A percentile compares a stretch with the other conserved stretches of the same genome.
phyloP scores from a whole-genome alignment of 2,329 filamentous ascomycete species.

The Lachnellula hyalina region DNA sequence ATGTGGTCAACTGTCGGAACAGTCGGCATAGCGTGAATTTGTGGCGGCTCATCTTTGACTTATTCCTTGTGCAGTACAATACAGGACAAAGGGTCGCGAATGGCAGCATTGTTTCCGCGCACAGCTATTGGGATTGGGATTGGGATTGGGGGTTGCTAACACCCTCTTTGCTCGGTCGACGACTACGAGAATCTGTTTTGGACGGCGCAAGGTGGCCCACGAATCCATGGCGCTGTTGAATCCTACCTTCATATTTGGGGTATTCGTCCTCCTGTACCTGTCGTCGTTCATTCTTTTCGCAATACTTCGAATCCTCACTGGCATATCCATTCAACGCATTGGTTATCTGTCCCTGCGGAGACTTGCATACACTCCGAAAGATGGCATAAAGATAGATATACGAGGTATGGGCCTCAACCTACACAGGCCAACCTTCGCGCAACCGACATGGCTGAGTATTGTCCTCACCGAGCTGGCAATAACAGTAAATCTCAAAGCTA shows the following conservation, averaged over 20 bases:
- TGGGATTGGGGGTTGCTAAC: neutral
- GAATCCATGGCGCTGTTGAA: constrained; percentile 54
- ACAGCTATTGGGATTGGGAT: constrained; percentile 4
- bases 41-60: neutral
- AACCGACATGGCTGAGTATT: constrained; percentile 93
- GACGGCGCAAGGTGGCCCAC: constrained; percentile 20
- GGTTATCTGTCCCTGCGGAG: constrained; percentile 89
- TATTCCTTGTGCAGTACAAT: neutral
- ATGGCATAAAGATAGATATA: constrained; percentile 86
- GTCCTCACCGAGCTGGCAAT: constrained; percentile 81
- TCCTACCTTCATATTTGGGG: constrained; percentile 80
- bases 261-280: constrained; percentile 81
- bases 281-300: constrained; percentile 91
- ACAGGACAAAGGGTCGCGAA: constrained; percentile 5
- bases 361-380: constrained; percentile 81
- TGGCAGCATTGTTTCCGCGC: constrained; percentile 10
- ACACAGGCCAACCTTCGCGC: constrained; percentile 91
- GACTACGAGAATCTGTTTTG: constrained; percentile 5
- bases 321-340: constrained; percentile 90
- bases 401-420: constrained; percentile 81
- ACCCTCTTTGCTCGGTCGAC: neutral
- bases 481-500: constrained; percentile 68
- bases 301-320: constrained; percentile 84
- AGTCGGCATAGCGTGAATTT: neutral
- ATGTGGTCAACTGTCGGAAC: neutral